phyloP scores from a whole-genome alignment of 75 land plant genomes.

The Picea sitchensis region DNA sequence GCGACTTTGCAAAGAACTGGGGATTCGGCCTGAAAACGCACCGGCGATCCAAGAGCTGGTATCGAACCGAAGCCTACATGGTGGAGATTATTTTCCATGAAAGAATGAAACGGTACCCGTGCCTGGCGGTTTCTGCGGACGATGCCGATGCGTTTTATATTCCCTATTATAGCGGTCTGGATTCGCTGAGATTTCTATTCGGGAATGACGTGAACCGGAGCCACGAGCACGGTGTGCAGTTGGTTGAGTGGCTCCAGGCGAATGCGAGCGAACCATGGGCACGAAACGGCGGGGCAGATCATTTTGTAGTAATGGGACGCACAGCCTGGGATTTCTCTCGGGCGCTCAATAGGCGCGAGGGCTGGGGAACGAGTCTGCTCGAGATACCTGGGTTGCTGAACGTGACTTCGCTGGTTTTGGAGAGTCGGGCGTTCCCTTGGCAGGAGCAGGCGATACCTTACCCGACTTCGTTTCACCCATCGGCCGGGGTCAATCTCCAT shows the following conservation, averaged over 20 bases:
- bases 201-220: conserved; percentile 30
- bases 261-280: conserved; percentile 30
- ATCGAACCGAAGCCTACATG: conserved; percentile 38
- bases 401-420: conserved; percentile 46
- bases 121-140: conserved; percentile 38
- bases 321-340: conserved; percentile 73
- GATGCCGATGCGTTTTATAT: conserved; percentile 64
- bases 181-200: conserved; percentile 57
- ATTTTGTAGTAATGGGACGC: conserved; percentile 66
- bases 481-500: conserved; percentile 19
- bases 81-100: conserved; percentile 31
- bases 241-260: conserved; percentile 30
- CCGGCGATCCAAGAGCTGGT: conserved; percentile 40
- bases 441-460: conserved; percentile 67
- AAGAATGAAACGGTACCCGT: conserved; percentile 44
- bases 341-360: conserved; percentile 18
- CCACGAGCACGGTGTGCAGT: conserved; percentile 33
- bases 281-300: conserved; percentile 47
- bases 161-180: conserved; percentile 75
- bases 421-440: conserved; percentile 44
- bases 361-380: conserved; percentile 73
- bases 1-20: conserved; percentile 49
- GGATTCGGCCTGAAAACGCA: conserved; percentile 67
- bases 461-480: conserved; percentile 70
- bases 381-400: conserved; percentile 44